Conservation (phyloP, 345 rosid species). For the Hevea brasiliensis region DNA sequence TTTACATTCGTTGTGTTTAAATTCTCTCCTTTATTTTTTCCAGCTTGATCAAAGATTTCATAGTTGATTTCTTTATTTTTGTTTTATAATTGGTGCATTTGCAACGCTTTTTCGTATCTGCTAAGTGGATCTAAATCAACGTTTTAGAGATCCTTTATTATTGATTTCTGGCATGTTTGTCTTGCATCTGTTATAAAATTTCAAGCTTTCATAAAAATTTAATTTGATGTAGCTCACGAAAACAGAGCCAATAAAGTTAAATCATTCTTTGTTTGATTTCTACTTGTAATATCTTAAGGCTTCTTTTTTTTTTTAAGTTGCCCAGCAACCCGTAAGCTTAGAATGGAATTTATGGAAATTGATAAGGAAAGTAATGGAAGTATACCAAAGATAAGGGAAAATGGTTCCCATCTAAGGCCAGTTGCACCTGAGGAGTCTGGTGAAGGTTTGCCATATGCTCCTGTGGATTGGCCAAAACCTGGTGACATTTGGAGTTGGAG, state of each 20-base stretch:
- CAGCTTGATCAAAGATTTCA: background rate
- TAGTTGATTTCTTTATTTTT: background rate
- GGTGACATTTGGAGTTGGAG: slow-evolving; percentile 89
- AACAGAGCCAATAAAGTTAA: background rate
- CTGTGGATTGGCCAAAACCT: slow-evolving; percentile 65
- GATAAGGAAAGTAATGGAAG: slow-evolving; percentile 35
- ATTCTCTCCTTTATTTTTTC: no score
- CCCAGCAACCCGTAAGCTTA: background rate
- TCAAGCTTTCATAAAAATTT: background rate
- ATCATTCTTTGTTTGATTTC: background rate
- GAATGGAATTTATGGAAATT: slow-evolving; percentile 36
- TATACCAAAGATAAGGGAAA: slow-evolving; percentile 27
- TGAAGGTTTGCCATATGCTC: slow-evolving; percentile 88
- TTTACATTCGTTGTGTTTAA: background rate
- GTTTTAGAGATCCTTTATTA: background rate
- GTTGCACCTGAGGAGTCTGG: slow-evolving; percentile 50
- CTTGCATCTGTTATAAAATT: background rate
- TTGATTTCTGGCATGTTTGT: background rate
- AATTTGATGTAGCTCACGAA: background rate
- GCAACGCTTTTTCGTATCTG: background rate
- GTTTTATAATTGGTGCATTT: background rate
- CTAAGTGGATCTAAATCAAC: background rate
- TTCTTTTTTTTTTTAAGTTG: background rate
- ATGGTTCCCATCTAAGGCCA: slow-evolving; percentile 32
- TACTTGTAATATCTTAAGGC: background rate